Evolutionary conservation across 2,329 filamentous ascomycete genomes (phyloP), one percentile per base, ranked within the genome.

Genomic region (Aspergillus hiratsukae): DNA sequence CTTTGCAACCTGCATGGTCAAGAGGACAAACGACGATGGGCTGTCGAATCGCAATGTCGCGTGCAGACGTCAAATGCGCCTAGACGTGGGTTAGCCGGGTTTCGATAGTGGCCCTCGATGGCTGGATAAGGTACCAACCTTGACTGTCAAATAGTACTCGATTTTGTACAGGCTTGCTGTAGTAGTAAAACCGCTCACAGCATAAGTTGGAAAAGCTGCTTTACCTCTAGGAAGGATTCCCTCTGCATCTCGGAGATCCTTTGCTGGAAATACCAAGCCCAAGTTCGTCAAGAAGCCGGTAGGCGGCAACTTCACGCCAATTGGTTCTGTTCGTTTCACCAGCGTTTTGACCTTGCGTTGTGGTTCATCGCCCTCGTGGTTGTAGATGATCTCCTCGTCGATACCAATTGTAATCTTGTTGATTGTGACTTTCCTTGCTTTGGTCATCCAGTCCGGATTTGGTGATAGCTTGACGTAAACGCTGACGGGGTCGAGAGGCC

Each of bases 351-450:
- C 80, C 74, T 96, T 97, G 63, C 90, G 90, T 31, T 89, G 89
- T 28, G 92, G 91, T 71, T 97, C 94, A 69, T 97, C 94, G 50
- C 94, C 94, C 75, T 97, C 93, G 29, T 94, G 94, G 64, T 99
- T 97, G 76, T 90, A 99, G n/a, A 94, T 95, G 57, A 97, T 96
- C 71, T 97, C 93, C 75, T 99, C 94, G 69, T 97, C 94, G 65
- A 99, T 95, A 11, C 86, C 86, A 45, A 97, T 87, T 1, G 91
- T 96, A 64, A 99, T 94, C 69, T 94, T 94, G 69, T 92, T 88
- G 68, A 99, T 95, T 46, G 90, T 93, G 53, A 97, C 92, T 70
- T 90, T 90, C 71, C 87, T 90, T 49, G 93, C 92, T 74, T 97
- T 97, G 70, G 78, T 86, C 73, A 94, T 79, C 90, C 90, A 97